Base-by-base conservation (phyloP, 148 eudicot species). In the Camellia japonica region DNA sequence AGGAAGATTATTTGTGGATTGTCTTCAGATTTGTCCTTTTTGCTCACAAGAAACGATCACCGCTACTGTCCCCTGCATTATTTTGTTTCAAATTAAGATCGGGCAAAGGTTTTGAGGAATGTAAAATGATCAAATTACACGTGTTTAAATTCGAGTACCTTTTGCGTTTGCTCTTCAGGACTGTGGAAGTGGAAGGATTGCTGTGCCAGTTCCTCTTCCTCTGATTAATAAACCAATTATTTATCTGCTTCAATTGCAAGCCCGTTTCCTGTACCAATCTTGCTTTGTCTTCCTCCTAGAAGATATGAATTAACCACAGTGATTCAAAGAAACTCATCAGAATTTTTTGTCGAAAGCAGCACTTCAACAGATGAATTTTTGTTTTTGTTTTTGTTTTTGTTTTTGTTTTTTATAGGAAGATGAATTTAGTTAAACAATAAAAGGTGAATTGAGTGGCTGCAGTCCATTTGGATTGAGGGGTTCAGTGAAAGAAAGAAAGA, bases 171-270 rank as follows among this genome's bases (percentile, higher is more conserved):
- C 90, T 90, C 87, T 93, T 93, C 70, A 84, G 7, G 79, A 83
- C 83, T 38, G 85, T 88, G 20, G 97, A 93, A 79, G 91, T 83
- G 60, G 97, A 91, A 73, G 97, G 91, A 78, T 93, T 93, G 79
- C 91, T 91, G 82, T 93, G 97, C 97, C 97, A 93, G 76, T 93
- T 93, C 80, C 97, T 86, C 82, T 93, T 93, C 78, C 97, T 87
- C 72, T 92, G 96, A 80, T 92, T 92, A 74, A 92, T 92, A 80
- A 92, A 92, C 96, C 96, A 92, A 74, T 93, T 93, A 80, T 93
- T 93, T 77, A 93, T 93, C 88, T 93, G 97, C 85, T 93, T 93
- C 76, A 93, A 83, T 81, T 93, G 93, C 80, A 93, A 83, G 13
- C 97, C 97, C 62, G 97, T 93, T 87, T 93, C 97, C 80, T 91